phyloP scores from a whole-genome alignment of 257 asterid species.

The Solanum tarijense region DNA sequence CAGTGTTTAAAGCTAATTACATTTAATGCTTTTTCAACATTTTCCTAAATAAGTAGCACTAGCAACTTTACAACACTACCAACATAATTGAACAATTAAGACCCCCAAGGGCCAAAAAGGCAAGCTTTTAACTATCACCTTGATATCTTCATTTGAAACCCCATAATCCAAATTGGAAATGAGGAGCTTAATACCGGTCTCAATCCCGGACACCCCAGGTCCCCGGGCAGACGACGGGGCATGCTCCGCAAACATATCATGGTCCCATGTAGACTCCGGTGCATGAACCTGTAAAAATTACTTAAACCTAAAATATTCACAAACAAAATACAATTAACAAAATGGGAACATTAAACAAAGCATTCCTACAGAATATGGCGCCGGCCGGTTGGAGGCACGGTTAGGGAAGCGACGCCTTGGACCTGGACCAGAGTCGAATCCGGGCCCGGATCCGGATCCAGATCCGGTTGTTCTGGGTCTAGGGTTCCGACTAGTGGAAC shows the following conservation, averaged over 20 bases:
- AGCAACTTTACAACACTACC: background rate
- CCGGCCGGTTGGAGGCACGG: constrained; percentile 58
- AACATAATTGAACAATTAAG: background rate
- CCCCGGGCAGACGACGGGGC: constrained; percentile 25
- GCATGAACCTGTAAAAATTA: constrained; percentile 37
- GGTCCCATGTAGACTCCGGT: constrained; percentile 79
- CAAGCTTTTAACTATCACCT: constrained; percentile 26
- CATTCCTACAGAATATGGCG: constrained; percentile 40
- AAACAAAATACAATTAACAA: background rate
- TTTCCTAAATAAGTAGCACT: background rate
- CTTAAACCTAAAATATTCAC: background rate
- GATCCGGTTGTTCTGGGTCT: constrained; percentile 35
- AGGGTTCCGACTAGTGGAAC: constrained; percentile 21
- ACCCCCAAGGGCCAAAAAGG: background rate
- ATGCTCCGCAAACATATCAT: constrained; percentile 59
- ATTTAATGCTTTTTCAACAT: background rate
- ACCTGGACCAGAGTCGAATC: constrained; percentile 47
- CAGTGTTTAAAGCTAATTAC: background rate
- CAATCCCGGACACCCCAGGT: constrained; percentile 55
- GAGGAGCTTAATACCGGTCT: constrained; percentile 86
- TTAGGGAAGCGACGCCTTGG: constrained; percentile 67
- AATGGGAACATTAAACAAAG: background rate
- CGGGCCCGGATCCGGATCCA: constrained; percentile 44
- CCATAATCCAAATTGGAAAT: constrained; percentile 88
- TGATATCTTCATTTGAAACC: constrained; percentile 85